phyloP scores from a whole-genome alignment of 139 green algal species.

The Tetraselmis striata region DNA sequence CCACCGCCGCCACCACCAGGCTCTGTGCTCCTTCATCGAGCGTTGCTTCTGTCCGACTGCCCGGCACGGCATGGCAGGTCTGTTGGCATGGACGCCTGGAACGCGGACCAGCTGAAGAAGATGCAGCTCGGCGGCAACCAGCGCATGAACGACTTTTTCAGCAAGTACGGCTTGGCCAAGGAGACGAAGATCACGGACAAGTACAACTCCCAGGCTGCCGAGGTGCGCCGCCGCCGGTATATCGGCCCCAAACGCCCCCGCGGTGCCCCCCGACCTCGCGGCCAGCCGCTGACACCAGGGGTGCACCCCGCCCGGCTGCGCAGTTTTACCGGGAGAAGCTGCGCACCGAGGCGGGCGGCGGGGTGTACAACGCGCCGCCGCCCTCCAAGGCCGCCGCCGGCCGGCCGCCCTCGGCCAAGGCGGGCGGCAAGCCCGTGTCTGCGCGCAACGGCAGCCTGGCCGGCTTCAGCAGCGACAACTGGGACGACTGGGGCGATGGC shows the following conservation, averaged over 20 bases:
- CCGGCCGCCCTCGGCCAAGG: not conserved
- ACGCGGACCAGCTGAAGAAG: slow-evolving; percentile 78
- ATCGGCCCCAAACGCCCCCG: too few species aligned
- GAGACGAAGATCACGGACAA: slow-evolving; percentile 82
- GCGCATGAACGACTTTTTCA: slow-evolving; percentile 81
- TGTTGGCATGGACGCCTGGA: slow-evolving; percentile 97
- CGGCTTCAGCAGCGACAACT: slow-evolving; percentile 38
- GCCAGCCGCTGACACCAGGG: too few species aligned
- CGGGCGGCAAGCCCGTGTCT: not conserved
- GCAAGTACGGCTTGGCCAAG: slow-evolving; percentile 87
- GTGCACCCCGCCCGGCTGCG: too few species aligned
- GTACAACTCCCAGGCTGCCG: slow-evolving; percentile 83
- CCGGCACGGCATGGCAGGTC: too few species aligned
- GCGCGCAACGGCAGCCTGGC: not conserved
- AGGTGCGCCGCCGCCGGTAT: too few species aligned
- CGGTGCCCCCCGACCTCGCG: too few species aligned
- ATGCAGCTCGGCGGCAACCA: slow-evolving; percentile 93
- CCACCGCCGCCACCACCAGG: too few species aligned
- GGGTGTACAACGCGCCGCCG: slow-evolving; percentile 61
- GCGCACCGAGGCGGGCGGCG: slow-evolving; percentile 68
- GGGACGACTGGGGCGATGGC: slow-evolving; percentile 72
- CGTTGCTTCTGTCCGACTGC: too few species aligned
- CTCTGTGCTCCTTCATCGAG: too few species aligned
- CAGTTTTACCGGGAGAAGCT: slow-evolving; percentile 85
- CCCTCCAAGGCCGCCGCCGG: slow-evolving; percentile 10